Conservation (phyloP, 306 rosid species). For the Pachyrhizus erosus region DNA sequence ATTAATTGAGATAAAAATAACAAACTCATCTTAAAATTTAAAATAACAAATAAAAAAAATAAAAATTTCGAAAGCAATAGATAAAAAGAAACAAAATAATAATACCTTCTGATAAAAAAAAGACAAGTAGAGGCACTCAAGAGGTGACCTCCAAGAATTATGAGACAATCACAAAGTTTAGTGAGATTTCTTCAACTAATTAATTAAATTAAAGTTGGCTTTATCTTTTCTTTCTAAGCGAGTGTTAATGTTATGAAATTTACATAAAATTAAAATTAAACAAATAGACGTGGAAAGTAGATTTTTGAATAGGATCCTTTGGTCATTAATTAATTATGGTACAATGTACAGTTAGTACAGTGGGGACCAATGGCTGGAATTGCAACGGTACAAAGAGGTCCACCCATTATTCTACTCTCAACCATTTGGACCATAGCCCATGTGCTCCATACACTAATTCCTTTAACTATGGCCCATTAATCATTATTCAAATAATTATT, state of each 20-base stretch:
- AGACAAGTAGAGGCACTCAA: background rate
- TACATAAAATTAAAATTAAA: background rate
- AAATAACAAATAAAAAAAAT: background rate
- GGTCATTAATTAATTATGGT: background rate
- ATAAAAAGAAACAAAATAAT: background rate
- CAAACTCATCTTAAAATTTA: too few relatives aligned
- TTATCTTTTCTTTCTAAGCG: background rate
- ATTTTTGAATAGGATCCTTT: background rate
- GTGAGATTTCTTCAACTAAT: background rate
- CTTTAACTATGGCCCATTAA: background rate
- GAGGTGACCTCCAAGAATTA: background rate
- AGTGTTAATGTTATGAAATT: background rate
- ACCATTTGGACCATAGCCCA: conserved; percentile 21
- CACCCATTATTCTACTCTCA: background rate
- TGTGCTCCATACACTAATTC: background rate
- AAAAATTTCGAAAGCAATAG: background rate
- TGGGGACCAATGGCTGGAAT: background rate
- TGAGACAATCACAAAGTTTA: background rate
- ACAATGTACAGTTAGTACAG: background rate
- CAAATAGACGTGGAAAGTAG: background rate
- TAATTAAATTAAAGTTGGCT: background rate
- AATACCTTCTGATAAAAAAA: background rate
- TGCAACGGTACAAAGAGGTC: background rate
- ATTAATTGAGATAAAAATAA: background rate
- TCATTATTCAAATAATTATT: background rate